Evolutionary conservation across 148 eudicot species (phyloP), one percentile per base, ranked within the genome.

Genomic region (Heliamphora exappendiculata): DNA sequence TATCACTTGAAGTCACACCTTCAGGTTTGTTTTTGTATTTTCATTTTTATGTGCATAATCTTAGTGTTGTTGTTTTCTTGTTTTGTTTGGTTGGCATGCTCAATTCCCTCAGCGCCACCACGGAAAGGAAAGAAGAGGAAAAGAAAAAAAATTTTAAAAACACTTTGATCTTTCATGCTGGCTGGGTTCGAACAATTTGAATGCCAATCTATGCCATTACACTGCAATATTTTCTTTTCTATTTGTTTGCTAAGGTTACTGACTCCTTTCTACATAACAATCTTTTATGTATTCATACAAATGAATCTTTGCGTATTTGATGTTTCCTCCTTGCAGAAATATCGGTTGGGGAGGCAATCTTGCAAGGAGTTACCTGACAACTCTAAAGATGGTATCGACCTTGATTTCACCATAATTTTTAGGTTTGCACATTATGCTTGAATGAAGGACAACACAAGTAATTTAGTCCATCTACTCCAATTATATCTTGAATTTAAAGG

Each of bases 1-100:
- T 91, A 91, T 84, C 97, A 91, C 77, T 80, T 91, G 83, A 91
- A 91, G 79, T 89, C 92, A 39, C 96, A 91, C 79, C 88, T 91
- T 76, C 94, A 90, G 92, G 91, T 85, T 76, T 24, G 80, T 67
- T 76, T 72, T 20, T 16, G 5, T 39, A 44, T 70, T 68, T 67
- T 67, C 5, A 42, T 74, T 78, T 65, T 36, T 11, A 0, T 44
- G 67, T 42, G 54, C 55, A 41, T 45, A n/a, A 54, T 29, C 66
- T 50, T 14, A 19, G 9, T 31, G 26, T 19, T 26, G 57, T 19
- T 26, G 57, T 55, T 51, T 53, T 57, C 42, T 72, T 17, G 29
- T 5, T 33, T 73, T 24, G 33, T 36, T 37, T 22, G 76, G 36
- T 73, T 37, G 37, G 24, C 47, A 33, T 51, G 53, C 60, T 50